phyloP scores from a whole-genome alignment of 345 rosid species.

The Acer campestre region DNA sequence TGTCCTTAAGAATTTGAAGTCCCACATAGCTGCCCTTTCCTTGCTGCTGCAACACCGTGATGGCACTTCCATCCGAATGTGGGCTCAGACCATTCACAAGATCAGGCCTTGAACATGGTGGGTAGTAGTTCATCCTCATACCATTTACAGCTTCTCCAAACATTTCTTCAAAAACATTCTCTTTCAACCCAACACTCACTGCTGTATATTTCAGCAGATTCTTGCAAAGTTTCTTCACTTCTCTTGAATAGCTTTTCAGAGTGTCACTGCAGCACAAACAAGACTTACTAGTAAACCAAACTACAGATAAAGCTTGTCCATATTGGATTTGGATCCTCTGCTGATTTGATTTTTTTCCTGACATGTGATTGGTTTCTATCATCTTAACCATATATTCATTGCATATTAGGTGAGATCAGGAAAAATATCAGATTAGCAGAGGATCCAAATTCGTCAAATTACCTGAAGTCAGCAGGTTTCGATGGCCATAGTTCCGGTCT shows the following conservation, averaged over 20 bases:
- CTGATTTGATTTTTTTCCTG: too few relatives aligned
- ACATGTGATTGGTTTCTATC: too few relatives aligned
- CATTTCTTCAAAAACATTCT: slow-evolving; percentile 61
- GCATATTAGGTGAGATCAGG: too few relatives aligned
- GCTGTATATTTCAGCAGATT: slow-evolving; percentile 61
- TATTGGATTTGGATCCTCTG: too few relatives aligned
- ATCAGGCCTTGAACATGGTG: slow-evolving; percentile 93
- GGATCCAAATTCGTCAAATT: too few relatives aligned
- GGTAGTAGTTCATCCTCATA: slow-evolving; percentile 97
- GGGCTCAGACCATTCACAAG: slow-evolving; percentile 95
- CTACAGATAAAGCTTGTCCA: too few relatives aligned
- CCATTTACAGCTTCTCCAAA: slow-evolving; percentile 86
- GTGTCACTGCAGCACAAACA: slow-evolving; percentile 47
- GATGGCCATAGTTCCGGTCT: slow-evolving; percentile 82
- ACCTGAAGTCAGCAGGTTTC: slow-evolving; percentile 68
- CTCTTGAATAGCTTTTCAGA: slow-evolving; percentile 64
- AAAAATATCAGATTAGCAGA: too few relatives aligned
- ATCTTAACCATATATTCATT: too few relatives aligned
- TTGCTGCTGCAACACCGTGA: slow-evolving; percentile 82
- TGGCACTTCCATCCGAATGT: slow-evolving; percentile 97
- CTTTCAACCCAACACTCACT: slow-evolving; percentile 62
- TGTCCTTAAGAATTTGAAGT: slow-evolving; percentile 79
- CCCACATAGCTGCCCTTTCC: slow-evolving; percentile 63
- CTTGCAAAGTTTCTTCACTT: slow-evolving; percentile 70
- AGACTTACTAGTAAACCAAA: background rate